Evolutionary conservation across 2,329 filamentous ascomycete genomes (phyloP).

Genomic region (Ramichloridium luteum): DNA sequence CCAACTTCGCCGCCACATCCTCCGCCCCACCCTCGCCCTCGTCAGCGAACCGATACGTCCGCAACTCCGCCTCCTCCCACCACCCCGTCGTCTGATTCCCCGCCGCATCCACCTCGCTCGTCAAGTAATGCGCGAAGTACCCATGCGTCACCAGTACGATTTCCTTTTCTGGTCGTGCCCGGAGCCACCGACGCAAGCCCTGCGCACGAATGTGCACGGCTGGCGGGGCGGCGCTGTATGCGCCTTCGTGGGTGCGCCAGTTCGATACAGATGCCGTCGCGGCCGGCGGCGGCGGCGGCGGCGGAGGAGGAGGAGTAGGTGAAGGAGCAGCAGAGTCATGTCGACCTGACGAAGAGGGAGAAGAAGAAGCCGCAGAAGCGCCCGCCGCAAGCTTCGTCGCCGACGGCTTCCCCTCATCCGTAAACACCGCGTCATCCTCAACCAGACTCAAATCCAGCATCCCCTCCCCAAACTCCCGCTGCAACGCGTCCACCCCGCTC

Average conservation of each 20-base stretch:
- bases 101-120: constrained; percentile 19
- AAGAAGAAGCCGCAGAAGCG: too few species aligned
- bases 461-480: constrained; percentile 11
- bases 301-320: too few species aligned
- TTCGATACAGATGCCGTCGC: too few species aligned
- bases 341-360: too few species aligned
- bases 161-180: constrained; percentile 17
- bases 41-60: constrained; percentile 19
- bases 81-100: constrained; percentile 21
- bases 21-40: constrained; percentile 15
- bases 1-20: constrained; percentile 17
- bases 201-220: constrained; percentile 16
- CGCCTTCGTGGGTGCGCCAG: constrained; percentile 20
- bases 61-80: constrained; percentile 21
- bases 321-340: too few species aligned
- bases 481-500: constrained; percentile 10
- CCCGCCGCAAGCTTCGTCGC: too few species aligned
- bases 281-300: too few species aligned
- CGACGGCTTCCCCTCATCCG: constrained; percentile 15
- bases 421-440: constrained; percentile 13
- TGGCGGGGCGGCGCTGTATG: constrained; percentile 16
- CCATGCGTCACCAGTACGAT: constrained; percentile 21
- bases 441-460: neutral
- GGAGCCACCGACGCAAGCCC: constrained; percentile 18
- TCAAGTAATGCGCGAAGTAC: constrained; percentile 21